Percentiles rank a stretch among this genome's conserved stretches.
Evolutionary conservation across 768 basidiomycete species (phyloP).

Genomic region (Phlegmacium glaucopus): DNA sequence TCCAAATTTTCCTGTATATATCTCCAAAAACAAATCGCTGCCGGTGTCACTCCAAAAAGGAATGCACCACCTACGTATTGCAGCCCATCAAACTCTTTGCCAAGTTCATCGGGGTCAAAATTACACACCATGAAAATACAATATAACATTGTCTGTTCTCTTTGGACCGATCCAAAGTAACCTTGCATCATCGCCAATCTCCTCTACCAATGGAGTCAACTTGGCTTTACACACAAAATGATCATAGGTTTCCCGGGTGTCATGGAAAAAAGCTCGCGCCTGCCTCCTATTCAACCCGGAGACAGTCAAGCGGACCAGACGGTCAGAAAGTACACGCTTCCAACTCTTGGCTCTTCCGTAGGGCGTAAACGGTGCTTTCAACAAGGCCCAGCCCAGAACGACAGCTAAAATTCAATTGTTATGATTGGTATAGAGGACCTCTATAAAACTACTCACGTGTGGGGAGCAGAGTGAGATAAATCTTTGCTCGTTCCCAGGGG

Average conservation of each 20-base stretch:
- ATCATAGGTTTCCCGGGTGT: constrained; percentile 15
- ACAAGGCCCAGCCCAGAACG: constrained; percentile 2
- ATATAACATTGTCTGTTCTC: constrained; percentile 10
- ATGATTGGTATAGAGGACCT: too few relatives aligned
- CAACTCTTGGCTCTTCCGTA: constrained; percentile 11
- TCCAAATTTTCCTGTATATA: constrained; percentile 17
- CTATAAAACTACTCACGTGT: constrained; percentile 9
- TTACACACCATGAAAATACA: constrained; percentile 14
- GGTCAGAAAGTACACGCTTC: constrained; percentile 11
- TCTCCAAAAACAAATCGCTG: constrained; percentile 17
- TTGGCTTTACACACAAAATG: constrained; percentile 10
- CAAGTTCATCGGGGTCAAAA: background rate
- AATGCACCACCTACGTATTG: constrained; percentile 14
- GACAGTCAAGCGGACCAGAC: constrained; percentile 2
- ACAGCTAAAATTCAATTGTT: constrained; percentile 2
- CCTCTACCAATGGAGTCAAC: constrained; percentile 17
- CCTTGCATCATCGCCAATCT: constrained; percentile 10
- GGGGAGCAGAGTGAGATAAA: constrained; percentile 4
- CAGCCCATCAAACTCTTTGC: too few relatives aligned
- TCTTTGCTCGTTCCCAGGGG: constrained; percentile 6
- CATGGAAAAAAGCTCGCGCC: constrained; percentile 9
- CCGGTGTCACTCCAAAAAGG: constrained; percentile 7
- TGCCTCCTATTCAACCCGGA: constrained; percentile 9
- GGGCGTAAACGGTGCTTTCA: constrained; percentile 6
- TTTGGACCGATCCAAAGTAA: constrained; percentile 15